Conservation (phyloP, 768 basidiomycete genomes). For the Trichaptum fuscoviolaceum region DNA sequence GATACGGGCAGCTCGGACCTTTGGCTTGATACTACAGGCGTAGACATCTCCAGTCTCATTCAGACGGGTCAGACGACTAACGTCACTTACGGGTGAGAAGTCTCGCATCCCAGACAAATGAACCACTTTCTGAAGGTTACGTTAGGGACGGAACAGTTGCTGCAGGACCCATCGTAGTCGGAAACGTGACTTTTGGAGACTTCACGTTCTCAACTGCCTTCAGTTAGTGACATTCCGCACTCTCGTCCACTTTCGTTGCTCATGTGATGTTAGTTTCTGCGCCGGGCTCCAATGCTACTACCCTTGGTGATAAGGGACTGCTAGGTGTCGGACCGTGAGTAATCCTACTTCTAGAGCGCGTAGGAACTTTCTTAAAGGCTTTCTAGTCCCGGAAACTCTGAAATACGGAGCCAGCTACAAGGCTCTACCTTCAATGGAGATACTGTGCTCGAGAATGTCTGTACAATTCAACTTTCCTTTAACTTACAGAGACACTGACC, state of each 20-base stretch:
- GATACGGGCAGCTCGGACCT: constrained; percentile 91
- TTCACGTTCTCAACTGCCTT: background rate
- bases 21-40: constrained; percentile 62
- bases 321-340: constrained; percentile 1
- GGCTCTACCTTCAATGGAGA: constrained; percentile 1
- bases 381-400: background rate
- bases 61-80: background rate
- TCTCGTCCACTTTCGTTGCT: background rate
- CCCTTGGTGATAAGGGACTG: background rate
- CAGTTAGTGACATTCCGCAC: background rate
- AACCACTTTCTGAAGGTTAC: background rate
- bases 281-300: background rate
- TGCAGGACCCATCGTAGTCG: background rate
- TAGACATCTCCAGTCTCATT: background rate
- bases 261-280: background rate
- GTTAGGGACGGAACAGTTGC: background rate
- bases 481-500: background rate
- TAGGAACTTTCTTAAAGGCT: background rate
- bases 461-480: background rate
- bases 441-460: constrained; percentile 2
- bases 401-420: background rate
- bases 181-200: background rate
- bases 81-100: background rate
- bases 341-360: background rate
- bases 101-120: background rate